Conservation (phyloP, 176 grass and related monocot species). For the Ampelocalamus luodianensis region DNA sequence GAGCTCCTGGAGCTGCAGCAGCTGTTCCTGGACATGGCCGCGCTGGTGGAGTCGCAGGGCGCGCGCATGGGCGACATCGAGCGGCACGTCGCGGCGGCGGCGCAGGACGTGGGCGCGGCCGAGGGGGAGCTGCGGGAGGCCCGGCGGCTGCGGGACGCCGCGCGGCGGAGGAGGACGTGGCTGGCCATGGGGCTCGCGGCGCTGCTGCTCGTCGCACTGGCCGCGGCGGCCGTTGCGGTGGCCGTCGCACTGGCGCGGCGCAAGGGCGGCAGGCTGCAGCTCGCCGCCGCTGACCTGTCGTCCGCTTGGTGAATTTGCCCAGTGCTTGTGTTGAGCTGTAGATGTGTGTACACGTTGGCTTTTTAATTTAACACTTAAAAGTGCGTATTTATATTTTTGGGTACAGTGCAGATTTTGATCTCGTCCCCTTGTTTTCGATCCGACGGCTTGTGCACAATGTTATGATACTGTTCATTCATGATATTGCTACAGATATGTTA, state of each 20-base stretch:
- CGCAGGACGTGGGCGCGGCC: conserved; percentile 53
- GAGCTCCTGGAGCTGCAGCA: conserved; percentile 79
- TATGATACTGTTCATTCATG: too few relatives aligned
- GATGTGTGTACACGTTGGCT: not conserved
- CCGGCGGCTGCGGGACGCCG: conserved; percentile 46
- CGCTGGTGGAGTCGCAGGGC: conserved; percentile 68
- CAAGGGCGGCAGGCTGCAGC: conserved; percentile 15
- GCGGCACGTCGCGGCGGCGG: conserved; percentile 54
- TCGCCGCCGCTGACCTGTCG: not conserved
- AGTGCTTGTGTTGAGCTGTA: not conserved
- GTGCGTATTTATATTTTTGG: too few relatives aligned
- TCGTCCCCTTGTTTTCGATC: too few relatives aligned
- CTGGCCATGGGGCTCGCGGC: conserved; percentile 39
- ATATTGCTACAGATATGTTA: too few relatives aligned
- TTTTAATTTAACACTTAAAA: too few relatives aligned
- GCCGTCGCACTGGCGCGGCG: conserved; percentile 34
- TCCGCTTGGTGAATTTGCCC: not conserved
- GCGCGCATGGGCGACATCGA: conserved; percentile 63
- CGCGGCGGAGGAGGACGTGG: conserved; percentile 47
- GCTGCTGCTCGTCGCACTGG: conserved; percentile 54
- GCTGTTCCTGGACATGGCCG: conserved; percentile 87
- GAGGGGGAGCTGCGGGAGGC: conserved; percentile 53
- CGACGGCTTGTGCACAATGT: too few relatives aligned
- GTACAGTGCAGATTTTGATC: too few relatives aligned
- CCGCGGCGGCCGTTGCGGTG: conserved; percentile 40